phyloP scores from a whole-genome alignment of 2,329 filamentous ascomycete species.

The Diplodia scrobiculata region DNA sequence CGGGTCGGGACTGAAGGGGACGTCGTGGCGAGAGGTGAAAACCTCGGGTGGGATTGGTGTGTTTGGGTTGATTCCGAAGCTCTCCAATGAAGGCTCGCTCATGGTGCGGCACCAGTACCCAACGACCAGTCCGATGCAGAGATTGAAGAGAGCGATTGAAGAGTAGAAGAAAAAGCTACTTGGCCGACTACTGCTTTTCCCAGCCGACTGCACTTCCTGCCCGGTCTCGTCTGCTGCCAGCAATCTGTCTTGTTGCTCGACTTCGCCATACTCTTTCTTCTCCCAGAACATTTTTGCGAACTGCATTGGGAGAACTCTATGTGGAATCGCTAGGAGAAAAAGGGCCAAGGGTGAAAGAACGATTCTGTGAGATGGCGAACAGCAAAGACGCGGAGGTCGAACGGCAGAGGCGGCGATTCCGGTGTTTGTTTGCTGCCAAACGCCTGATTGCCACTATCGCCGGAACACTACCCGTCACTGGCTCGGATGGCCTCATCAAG shows the following conservation, averaged over 20 bases:
- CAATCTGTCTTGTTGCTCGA: background rate
- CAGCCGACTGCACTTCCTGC: background rate
- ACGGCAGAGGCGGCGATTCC: too few relatives aligned
- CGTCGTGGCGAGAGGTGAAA: background rate
- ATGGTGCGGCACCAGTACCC: background rate
- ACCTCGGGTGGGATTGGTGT: background rate
- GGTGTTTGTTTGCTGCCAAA: too few relatives aligned
- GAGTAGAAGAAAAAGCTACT: constrained; percentile 1
- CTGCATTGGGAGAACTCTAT: background rate
- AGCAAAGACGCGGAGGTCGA: too few relatives aligned
- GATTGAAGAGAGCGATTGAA: background rate
- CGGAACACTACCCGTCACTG: too few relatives aligned
- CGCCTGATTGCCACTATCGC: too few relatives aligned
- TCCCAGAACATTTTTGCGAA: background rate
- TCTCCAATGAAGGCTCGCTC: background rate
- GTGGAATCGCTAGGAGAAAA: too few relatives aligned
- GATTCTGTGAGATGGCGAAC: too few relatives aligned
- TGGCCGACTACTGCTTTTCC: background rate
- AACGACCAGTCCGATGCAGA: background rate
- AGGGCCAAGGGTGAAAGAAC: too few relatives aligned
- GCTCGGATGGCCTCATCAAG: too few relatives aligned
- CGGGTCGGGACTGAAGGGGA: constrained; percentile 2
- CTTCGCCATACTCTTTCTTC: background rate
- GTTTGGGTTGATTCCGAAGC: constrained; percentile 6
- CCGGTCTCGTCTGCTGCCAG: background rate